Evolutionary conservation across 2,329 filamentous ascomycete genomes (phyloP).

Genomic region (Periglandula ipomoeae): DNA sequence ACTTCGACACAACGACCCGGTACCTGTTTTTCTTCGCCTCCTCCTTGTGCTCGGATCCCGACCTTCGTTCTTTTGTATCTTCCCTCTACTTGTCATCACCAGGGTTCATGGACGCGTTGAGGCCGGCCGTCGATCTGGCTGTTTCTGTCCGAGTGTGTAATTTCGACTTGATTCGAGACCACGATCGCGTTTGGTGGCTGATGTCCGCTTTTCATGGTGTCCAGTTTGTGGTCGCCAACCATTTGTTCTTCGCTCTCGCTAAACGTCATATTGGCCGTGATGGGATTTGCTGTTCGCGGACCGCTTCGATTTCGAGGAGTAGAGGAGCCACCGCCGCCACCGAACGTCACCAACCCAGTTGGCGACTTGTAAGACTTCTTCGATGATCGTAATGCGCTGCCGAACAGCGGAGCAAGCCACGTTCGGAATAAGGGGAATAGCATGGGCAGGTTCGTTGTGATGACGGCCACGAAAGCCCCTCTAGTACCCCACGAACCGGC

Average conservation of each 20-base stretch:
- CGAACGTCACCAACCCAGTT: constrained; percentile 30
- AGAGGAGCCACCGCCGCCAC: constrained; percentile 22
- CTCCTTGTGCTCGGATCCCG: no score
- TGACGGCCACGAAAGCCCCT: constrained; percentile 31
- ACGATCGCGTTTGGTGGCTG: constrained; percentile 22
- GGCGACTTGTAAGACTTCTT: constrained; percentile 28
- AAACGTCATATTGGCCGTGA: constrained; percentile 27
- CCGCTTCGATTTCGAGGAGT: constrained; percentile 18
- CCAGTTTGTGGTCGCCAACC: constrained; percentile 32
- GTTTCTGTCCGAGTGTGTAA: constrained; percentile 18
- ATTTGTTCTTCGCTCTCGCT: constrained; percentile 30
- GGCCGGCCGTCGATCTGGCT: constrained; percentile 3
- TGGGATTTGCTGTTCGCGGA: constrained; percentile 23
- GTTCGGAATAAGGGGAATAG: constrained; percentile 28
- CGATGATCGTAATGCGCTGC: constrained; percentile 24
- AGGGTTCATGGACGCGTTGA: constrained; percentile 6
- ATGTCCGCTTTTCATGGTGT: constrained; percentile 21
- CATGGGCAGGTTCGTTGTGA: constrained; percentile 31
- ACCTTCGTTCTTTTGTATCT: no score
- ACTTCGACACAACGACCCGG: background rate
- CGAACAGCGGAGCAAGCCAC: constrained; percentile 4
- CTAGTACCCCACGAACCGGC: constrained; percentile 10
- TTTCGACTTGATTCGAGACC: constrained; percentile 31
- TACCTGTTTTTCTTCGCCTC: no score
- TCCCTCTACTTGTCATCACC: constrained; percentile 6